Evolutionary conservation across 495 filamentous ascomycete genomes (phyloP), one percentile per base, ranked within the genome.

Genomic region (Penicillium herquei): DNA sequence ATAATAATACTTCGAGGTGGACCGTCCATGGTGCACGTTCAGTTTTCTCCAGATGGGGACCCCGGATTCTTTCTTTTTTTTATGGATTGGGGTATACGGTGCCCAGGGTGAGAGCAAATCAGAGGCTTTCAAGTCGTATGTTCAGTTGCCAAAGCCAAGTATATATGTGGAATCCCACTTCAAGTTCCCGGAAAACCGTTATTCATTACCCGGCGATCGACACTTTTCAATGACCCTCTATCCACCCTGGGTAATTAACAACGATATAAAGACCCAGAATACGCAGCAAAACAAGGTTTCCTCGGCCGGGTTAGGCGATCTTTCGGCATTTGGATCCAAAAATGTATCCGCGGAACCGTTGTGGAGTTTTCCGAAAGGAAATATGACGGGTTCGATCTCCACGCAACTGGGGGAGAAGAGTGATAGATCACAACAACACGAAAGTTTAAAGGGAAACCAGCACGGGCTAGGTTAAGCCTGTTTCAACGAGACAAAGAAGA

Each of bases 1-100:
- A 84, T 80, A 51, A 72, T 58, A 37, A 79, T 72, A n/a, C 68
- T 58, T 30, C 62, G 69, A 7, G 70, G 65, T 12, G 51, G 48
- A n/a, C 49, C 33, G n/a, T 52, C 56, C 58, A 64, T 64, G 13
- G 30, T 41, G 21, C 18, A n/a, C 1, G 7, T 16, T 37, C 33
- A 13, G 17, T 5, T 18, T 12, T 7, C 11, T 8, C 18, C 21
- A 26, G 21, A 26, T 26, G 21, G 21, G 21, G 21, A 26, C 21
- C 21, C 21, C 21, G 21, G 21, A n/a, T n/a, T n/a, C n/a, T n/a
- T 26, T 26, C 4, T 26, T 26, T 26, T 1, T 26, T 26, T 26
- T 26, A 26, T n/a, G n/a, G n/a, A 26, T 26, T 26, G 21, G 21
- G 21, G 21, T 26, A 26, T 26, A n/a, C n/a, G n/a, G n/a, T n/a